Evolutionary conservation across 352 stramenopile genomes (phyloP), one percentile per base, ranked within the genome.

Genomic region (Phytophthora megakarya): DNA sequence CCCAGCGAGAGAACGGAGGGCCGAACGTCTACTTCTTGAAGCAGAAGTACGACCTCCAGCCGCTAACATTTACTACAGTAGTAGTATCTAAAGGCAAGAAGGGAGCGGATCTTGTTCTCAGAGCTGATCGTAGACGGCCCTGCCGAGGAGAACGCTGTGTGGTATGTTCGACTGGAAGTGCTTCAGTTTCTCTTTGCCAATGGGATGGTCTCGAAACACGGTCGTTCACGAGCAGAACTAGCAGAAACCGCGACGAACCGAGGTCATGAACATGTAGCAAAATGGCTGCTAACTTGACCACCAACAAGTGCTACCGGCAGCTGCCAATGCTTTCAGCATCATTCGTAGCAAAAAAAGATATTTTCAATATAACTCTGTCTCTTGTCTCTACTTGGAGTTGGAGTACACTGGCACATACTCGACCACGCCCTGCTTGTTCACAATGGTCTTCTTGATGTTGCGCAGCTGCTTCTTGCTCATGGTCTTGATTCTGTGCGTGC

Each of bases 391-490:
- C 75, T 92, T 92, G 76, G 78, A 84, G 78, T 92, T 92, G 76
- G 78, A 84, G 78, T 97, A 97, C 12, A 93, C 70, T 0, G 83
- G 81, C 51, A 93, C 86, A 72, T 95, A 95, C 67, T 95, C 86
- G 64, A 97, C 86, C 55, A 95, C 85, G 46, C 89, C 89, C 56
- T 96, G 86, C 72, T 96, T 96, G 87, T 96, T 95, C 47, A 97
- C 83, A 48, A 93, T 90, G 22, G 89, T 95, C 84, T 97, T 97
- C 73, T 92, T 92, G 65, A 97, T 88, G 59, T 96, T 92, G 61
- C 88, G 88, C 66, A 97, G 70, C 71, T 97, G 89, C 74, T 97
- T 97, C 85, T 97, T 97, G 81, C 87, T 96, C 89, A 97, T 97
- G 18, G 80, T 88, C 84, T 97, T 97, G 68, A 97, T 72, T 39